These are phyloP conservation scores for Curvularia sp. DNA, from an alignment of 2,329 filamentous ascomycete species.

Conservation along the genomic window DNA sequence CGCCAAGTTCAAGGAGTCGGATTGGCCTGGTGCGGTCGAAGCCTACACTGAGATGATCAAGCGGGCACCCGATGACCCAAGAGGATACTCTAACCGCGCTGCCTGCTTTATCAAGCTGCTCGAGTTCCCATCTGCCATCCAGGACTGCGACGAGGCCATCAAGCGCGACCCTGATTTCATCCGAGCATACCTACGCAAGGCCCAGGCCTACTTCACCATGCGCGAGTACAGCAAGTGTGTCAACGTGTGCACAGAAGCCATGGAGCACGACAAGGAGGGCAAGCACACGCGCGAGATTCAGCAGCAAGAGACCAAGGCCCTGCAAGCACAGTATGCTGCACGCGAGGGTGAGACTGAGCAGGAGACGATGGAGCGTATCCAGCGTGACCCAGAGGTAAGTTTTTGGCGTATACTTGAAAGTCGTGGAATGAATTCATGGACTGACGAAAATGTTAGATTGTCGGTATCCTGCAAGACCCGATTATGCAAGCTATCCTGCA, in stretches of 20 bases:
- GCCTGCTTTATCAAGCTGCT: constrained; percentile 97
- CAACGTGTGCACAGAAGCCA: constrained; percentile 84
- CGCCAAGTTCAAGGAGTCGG: constrained; percentile 93
- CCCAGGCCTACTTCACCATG: constrained; percentile 95
- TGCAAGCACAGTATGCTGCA: constrained; percentile 86
- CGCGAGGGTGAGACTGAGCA: constrained; percentile 96
- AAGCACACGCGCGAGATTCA: constrained; percentile 93
- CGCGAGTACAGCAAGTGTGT: constrained; percentile 96
- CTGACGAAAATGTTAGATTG: constrained; percentile 66
- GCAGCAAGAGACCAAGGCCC: constrained; percentile 89
- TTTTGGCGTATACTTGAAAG: neutral
- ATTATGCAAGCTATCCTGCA: constrained; percentile 98
- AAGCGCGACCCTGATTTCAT: constrained; percentile 92
- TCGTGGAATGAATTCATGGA: neutral
- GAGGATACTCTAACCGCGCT: constrained; percentile 96
- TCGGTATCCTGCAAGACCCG: constrained; percentile 89
- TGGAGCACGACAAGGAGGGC: constrained; percentile 75
- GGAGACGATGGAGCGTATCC: constrained; percentile 89
- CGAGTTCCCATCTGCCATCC: constrained; percentile 89
- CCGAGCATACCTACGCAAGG: constrained; percentile 94
- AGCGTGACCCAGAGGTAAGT: constrained; percentile 87
- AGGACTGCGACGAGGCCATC: constrained; percentile 91
- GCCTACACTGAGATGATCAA: constrained; percentile 97
- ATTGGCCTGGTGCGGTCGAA: constrained; percentile 94
- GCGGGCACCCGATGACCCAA: constrained; percentile 88